A percentile compares a stretch with the other conserved stretches of the same genome.
Conservation (phyloP, 2,329 filamentous ascomycete genomes). For the Penicillium sp. region DNA sequence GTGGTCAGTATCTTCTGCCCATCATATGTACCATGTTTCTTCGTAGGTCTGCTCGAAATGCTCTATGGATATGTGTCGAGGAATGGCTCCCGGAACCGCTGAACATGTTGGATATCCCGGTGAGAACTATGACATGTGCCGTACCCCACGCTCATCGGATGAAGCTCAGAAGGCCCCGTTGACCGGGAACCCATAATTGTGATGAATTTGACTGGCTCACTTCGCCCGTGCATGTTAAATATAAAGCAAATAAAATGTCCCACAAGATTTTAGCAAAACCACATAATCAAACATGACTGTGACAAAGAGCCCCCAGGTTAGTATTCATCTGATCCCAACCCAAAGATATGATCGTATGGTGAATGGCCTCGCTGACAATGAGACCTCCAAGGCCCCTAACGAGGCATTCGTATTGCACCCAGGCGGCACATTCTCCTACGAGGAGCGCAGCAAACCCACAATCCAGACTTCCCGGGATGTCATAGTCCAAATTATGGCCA, state of each 20-base stretch:
- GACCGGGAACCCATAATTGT: no score
- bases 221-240: no score
- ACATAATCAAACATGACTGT: not conserved
- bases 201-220: not conserved
- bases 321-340: not conserved
- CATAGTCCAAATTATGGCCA: constrained; percentile 75
- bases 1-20: no score
- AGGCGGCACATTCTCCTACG: constrained; percentile 23
- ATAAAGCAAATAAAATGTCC: no score
- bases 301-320: not conserved
- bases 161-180: no score
- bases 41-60: no score
- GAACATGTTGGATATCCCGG: no score
- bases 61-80: no score
- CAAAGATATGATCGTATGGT: not conserved
- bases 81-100: no score
- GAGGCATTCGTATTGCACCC: constrained; percentile 23
- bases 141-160: no score
- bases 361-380: not conserved
- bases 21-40: no score
- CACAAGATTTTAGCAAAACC: not conserved
- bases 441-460: constrained; percentile 19
- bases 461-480: constrained; percentile 60
- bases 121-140: no score
- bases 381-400: constrained; percentile 1